Evolutionary conservation across 2,329 filamentous ascomycete species (phyloP), one percentile per base, ranked within the genome.

Genomic region (Trichoderma sp.): DNA sequence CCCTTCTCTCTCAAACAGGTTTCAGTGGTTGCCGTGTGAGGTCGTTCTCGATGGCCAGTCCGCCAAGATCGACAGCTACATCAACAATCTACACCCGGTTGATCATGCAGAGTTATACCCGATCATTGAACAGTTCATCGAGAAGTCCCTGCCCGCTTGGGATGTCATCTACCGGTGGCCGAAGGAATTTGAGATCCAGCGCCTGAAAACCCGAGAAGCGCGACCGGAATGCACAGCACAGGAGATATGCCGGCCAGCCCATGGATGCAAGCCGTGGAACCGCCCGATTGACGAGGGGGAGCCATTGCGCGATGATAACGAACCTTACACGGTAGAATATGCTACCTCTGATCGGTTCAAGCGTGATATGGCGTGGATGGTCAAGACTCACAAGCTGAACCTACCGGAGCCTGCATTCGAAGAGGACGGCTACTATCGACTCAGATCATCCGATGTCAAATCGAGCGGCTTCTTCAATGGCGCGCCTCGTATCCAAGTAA

Each of bases 61-160:
- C 5, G 74, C 77, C 12, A 77, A 72, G 17, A 80, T 85, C 28
- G 75, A 75, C 3, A 83, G 80, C 68, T 85, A 85, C 69, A 78
- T 85, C 72, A 85, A 85, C 71, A 85, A 84, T 67, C 70, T 84
- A 1, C 82, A 85, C 66, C 83, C 83, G 0, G n/a, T 59, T 15
- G 50, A 66, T 1, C 60, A 64, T 17, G 50, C 41, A 15, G 45
- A 48, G 2, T 3, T 57, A 7, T 66, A 63, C 28, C 51, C 59
- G 15, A 47, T 63, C n/a, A 64, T 63, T 14, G 63, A 61, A 15
- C 55, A 30, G 7, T 65, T 65, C 26, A 65, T 65, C 10, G 54
- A 61, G 14, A 47, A 45, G 15, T 24, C 63, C 2, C 26, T 65
- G 14, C 56, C 63, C 1, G 63, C 63, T n/a, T 65, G 63, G 63